These are phyloP conservation scores for Penicillium sp. DNA, from an alignment of 2,329 filamentous ascomycete species.

Conservation along the genomic window DNA sequence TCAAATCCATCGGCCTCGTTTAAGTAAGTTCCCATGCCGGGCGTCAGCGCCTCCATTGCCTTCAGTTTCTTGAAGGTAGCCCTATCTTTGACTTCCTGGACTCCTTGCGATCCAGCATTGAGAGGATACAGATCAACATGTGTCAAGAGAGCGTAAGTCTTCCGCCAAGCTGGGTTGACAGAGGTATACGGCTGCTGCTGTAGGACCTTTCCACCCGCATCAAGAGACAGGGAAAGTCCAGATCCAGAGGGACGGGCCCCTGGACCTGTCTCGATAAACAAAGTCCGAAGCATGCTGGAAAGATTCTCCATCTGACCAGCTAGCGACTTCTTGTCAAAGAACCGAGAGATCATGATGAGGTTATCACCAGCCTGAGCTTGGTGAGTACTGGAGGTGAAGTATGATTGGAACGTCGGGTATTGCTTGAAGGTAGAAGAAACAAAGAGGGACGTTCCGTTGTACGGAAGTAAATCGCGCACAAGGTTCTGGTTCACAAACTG, in stretches of 20 bases:
- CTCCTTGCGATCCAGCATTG: not conserved
- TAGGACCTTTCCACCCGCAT: slow-evolving; percentile 13
- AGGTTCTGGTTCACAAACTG: slow-evolving; percentile 3
- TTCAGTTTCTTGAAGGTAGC: slow-evolving; percentile 5
- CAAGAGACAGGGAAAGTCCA: not conserved
- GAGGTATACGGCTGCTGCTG: slow-evolving; percentile 5
- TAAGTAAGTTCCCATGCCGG: slow-evolving; percentile 16
- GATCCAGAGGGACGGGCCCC: too few relatives aligned
- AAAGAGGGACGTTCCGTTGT: slow-evolving; percentile 5
- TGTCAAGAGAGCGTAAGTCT: slow-evolving; percentile 4
- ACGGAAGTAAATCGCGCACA: slow-evolving; percentile 3
- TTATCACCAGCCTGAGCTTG: not conserved
- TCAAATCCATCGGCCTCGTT: slow-evolving; percentile 20
- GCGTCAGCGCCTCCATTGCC: slow-evolving; percentile 19
- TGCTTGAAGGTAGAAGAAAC: slow-evolving; percentile 1
- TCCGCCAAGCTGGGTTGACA: slow-evolving; percentile 13
- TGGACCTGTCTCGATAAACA: too few relatives aligned
- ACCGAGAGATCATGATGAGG: slow-evolving; percentile 5
- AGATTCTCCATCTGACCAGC: not conserved
- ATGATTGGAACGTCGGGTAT: slow-evolving; percentile 5
- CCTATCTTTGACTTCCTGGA: not conserved
- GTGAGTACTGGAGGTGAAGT: too few relatives aligned
- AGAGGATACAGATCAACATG: slow-evolving; percentile 4
- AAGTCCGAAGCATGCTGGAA: not conserved
- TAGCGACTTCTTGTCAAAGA: slow-evolving; percentile 4